A percentile compares a stretch with the other conserved stretches of the same genome.
Evolutionary conservation across 2,329 filamentous ascomycete species (phyloP).

Genomic region (Pseudopyrenochaeta lycopersici): DNA sequence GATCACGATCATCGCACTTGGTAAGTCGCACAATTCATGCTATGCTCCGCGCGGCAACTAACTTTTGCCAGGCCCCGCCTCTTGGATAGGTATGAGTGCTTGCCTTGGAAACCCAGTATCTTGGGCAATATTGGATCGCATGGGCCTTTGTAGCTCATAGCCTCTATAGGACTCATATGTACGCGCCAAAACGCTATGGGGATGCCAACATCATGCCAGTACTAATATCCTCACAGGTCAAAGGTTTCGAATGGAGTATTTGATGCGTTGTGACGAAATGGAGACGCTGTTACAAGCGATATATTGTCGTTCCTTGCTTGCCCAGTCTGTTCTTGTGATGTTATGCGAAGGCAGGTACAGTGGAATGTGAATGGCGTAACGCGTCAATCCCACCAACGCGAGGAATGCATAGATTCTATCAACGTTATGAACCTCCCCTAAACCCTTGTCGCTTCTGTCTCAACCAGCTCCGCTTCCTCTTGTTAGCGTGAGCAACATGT

Average conservation of each 20-base stretch:
- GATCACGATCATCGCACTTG: not conserved
- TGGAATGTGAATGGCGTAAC: constrained; percentile 23
- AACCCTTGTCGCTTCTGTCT: constrained; percentile 4
- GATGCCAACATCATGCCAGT: not conserved
- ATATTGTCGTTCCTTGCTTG: constrained; percentile 3
- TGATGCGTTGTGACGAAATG: not conserved
- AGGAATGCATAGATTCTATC: constrained; percentile 21
- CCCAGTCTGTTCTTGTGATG: not conserved
- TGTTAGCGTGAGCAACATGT: constrained; percentile 27
- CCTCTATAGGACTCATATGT: not conserved
- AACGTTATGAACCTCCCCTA: constrained; percentile 16
- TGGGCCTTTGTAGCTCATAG: not conserved
- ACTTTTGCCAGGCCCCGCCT: not conserved
- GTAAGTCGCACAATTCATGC: not conserved
- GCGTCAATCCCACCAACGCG: constrained; percentile 13
- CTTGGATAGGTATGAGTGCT: not conserved
- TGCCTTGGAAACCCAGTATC: not conserved
- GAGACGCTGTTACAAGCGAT: not conserved
- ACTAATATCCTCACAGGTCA: not conserved
- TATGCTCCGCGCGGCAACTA: not conserved
- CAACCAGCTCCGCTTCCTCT: constrained; percentile 12
- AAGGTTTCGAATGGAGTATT: not conserved
- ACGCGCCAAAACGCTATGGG: not conserved
- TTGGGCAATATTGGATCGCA: not conserved
- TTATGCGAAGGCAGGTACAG: not conserved